Percentiles rank a stretch among this genome's conserved stretches.
phyloP scores from a whole-genome alignment of 2,329 filamentous ascomycete species.

The Colletotrichum sp. region DNA sequence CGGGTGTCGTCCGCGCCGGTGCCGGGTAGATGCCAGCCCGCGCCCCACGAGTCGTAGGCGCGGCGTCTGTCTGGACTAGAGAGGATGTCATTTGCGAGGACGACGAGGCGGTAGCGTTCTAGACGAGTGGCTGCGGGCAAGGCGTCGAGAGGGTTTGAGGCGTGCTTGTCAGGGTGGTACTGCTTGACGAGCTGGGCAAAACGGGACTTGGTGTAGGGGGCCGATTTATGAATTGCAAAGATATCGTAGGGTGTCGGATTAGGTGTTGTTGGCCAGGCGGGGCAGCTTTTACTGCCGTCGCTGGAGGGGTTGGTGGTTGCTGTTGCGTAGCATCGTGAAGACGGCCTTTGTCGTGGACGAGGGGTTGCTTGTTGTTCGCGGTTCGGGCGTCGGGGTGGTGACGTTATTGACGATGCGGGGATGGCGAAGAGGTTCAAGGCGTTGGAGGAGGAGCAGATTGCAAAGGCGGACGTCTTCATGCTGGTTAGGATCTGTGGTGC shows the following conservation, averaged over 20 bases:
- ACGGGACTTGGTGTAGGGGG: constrained; percentile 79
- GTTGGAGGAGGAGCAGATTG: constrained; percentile 11
- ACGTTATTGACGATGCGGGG: constrained; percentile 25
- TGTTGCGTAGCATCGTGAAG: constrained; percentile 9
- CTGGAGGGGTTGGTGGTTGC: not conserved
- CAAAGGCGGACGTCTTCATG: constrained; percentile 14
- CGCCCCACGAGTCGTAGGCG: constrained; percentile 81
- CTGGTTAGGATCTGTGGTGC: not conserved
- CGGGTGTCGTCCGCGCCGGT: constrained; percentile 58
- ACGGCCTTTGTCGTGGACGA: not conserved
- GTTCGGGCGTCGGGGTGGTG: constrained; percentile 18
- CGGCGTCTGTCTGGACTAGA: constrained; percentile 79
- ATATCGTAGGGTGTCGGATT: constrained; percentile 90
- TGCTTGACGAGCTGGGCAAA: constrained; percentile 95
- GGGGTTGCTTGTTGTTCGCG: not conserved
- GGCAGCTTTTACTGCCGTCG: not conserved
- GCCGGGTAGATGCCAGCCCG: constrained; percentile 69
- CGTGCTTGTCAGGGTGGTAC: constrained; percentile 84
- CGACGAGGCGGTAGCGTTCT: constrained; percentile 89
- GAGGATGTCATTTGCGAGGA: constrained; percentile 87
- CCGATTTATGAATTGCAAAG: constrained; percentile 59
- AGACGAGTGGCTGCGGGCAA: constrained; percentile 61
- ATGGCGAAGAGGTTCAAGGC: constrained; percentile 20
- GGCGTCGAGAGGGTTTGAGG: constrained; percentile 27
- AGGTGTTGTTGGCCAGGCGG: constrained; percentile 50